Evolutionary conservation across 768 basidiomycete species (phyloP).

Genomic region (Lactifluus volemus): DNA sequence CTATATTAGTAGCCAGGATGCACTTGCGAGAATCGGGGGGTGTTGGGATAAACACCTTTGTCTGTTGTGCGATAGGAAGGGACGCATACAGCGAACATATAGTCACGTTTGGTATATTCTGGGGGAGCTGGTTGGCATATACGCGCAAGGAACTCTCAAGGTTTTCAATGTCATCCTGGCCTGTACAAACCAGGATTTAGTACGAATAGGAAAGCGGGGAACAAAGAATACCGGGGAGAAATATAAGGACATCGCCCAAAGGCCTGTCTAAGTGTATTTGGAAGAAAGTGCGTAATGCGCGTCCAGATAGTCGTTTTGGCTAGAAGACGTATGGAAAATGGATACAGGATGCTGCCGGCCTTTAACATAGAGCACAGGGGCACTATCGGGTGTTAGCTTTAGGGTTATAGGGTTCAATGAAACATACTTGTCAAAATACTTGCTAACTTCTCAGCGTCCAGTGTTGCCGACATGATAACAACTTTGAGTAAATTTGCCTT

Average conservation of each 20-base stretch:
- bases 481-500: slow-evolving; percentile 71
- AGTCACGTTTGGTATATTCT: slow-evolving; percentile 41
- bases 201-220: not conserved
- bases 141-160: slow-evolving; percentile 66
- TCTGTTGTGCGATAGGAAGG: slow-evolving; percentile 68
- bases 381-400: slow-evolving; percentile 36
- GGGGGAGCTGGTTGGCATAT: slow-evolving; percentile 61
- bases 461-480: slow-evolving; percentile 94
- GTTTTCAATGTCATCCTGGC: slow-evolving; percentile 95
- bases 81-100: slow-evolving; percentile 82
- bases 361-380: slow-evolving; percentile 82
- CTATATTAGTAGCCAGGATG: slow-evolving; percentile 95
- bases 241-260: slow-evolving; percentile 85
- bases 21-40: slow-evolving; percentile 73
- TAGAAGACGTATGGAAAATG: slow-evolving; percentile 65
- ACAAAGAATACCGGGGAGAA: slow-evolving; percentile 61
- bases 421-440: slow-evolving; percentile 75
- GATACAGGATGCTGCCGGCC: slow-evolving; percentile 90
- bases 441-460: slow-evolving; percentile 94
- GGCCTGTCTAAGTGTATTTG: slow-evolving; percentile 80
- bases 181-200: slow-evolving; percentile 29
- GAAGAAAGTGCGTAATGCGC: slow-evolving; percentile 90
- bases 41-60: slow-evolving; percentile 63
- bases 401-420: not conserved
- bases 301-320: slow-evolving; percentile 80